Percentiles rank a stretch among this genome's conserved stretches.
Conservation (phyloP, 2,329 filamentous ascomycete genomes). For the Lecanicillium sp. region DNA sequence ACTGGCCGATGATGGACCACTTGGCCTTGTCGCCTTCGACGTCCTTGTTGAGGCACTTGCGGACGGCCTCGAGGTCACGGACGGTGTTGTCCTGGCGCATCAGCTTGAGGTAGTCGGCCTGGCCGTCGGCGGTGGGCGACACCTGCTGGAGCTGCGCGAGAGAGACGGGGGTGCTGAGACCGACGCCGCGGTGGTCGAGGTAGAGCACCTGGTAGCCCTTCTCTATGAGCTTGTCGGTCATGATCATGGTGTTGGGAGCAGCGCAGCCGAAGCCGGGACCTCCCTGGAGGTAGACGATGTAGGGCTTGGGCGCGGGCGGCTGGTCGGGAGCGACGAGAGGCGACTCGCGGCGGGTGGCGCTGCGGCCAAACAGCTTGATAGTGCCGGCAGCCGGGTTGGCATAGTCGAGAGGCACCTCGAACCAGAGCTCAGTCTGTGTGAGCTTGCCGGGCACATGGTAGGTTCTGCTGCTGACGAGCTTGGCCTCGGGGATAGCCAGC, state of each 20-base stretch:
- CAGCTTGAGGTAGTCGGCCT: slow-evolving; percentile 73
- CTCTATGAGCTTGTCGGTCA: slow-evolving; percentile 65
- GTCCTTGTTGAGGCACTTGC: slow-evolving; percentile 64
- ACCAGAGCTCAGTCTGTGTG: slow-evolving; percentile 74
- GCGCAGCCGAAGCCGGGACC: slow-evolving; percentile 76
- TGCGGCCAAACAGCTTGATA: slow-evolving; percentile 73
- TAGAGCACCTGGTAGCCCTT: slow-evolving; percentile 80
- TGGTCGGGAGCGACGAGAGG: slow-evolving; percentile 46
- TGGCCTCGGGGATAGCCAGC: slow-evolving; percentile 30
- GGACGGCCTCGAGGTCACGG: slow-evolving; percentile 79
- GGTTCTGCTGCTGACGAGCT: slow-evolving; percentile 35
- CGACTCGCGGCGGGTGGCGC: slow-evolving; percentile 59
- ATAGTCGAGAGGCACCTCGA: slow-evolving; percentile 81
- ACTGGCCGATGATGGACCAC: slow-evolving; percentile 87
- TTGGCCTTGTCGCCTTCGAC: slow-evolving; percentile 64
- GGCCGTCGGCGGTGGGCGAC: slow-evolving; percentile 57
- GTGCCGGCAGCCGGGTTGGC: slow-evolving; percentile 51
- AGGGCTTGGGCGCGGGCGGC: slow-evolving; percentile 41
- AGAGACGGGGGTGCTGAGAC: slow-evolving; percentile 74
- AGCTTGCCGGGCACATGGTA: slow-evolving; percentile 57
- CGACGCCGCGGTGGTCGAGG: slow-evolving; percentile 88
- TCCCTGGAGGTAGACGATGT: slow-evolving; percentile 72
- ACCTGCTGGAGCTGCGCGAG: slow-evolving; percentile 57
- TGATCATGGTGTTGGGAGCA: slow-evolving; percentile 65
- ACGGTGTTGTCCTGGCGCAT: slow-evolving; percentile 92